Evolutionary conservation across 495 filamentous ascomycete species (phyloP).

Genomic region (Hypoxylon subgilvum): DNA sequence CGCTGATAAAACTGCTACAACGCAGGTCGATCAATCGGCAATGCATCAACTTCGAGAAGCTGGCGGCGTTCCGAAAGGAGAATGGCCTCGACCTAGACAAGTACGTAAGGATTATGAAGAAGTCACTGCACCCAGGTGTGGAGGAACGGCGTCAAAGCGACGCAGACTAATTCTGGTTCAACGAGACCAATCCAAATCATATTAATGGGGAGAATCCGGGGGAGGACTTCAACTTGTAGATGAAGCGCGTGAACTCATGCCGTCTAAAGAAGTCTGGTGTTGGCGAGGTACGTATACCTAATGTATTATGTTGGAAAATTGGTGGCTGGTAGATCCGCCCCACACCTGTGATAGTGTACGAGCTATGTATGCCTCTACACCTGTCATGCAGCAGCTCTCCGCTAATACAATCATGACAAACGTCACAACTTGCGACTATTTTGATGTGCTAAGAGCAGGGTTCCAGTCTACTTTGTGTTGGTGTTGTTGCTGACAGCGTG

Average conservation of each 20-base stretch:
- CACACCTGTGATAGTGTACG: no score
- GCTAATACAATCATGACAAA: no score
- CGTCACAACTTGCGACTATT: no score
- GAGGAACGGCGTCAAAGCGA: constrained; percentile 30
- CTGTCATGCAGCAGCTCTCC: no score
- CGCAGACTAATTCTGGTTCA: constrained; percentile 25
- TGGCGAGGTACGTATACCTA: no score
- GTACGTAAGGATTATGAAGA: constrained; percentile 30
- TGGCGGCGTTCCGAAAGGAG: constrained; percentile 20
- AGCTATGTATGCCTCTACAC: no score
- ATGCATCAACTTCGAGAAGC: constrained; percentile 31
- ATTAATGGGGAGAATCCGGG: constrained; percentile 21
- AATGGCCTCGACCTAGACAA: constrained; percentile 30
- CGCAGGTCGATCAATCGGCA: constrained; percentile 30
- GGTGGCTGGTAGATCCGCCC: no score
- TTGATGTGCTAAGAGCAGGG: no score
- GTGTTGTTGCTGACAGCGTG: no score
- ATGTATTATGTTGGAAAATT: no score
- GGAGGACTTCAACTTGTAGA: constrained; percentile 33
- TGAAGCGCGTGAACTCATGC: background rate
- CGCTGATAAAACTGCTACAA: background rate
- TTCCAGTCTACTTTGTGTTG: no score
- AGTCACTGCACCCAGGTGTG: constrained; percentile 27
- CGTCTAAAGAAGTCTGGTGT: no score
- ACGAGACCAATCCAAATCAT: constrained; percentile 32